phyloP scores from a whole-genome alignment of 192 early-diverging fungal genomes.

The Coemansia biformis region DNA sequence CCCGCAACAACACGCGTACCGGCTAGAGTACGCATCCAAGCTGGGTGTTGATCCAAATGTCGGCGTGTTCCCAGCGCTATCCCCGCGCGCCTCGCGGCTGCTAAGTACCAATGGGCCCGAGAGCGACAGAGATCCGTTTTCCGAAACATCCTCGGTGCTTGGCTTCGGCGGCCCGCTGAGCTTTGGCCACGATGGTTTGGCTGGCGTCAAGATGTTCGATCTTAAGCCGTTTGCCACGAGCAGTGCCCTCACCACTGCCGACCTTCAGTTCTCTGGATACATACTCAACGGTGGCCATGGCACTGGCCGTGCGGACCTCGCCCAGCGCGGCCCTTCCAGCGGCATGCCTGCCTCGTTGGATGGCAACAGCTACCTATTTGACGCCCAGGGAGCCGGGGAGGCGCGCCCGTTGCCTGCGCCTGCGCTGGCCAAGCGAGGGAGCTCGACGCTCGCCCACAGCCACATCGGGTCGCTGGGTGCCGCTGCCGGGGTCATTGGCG shows the following conservation, averaged over 20 bases:
- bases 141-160: neutral
- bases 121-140: neutral
- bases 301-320: constrained; percentile 3
- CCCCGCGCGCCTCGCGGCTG: constrained; percentile 6
- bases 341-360: constrained; percentile 1
- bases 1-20: constrained; percentile 3
- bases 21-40: constrained; percentile 2
- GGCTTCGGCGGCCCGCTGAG: constrained; percentile 7
- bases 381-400: constrained; percentile 7
- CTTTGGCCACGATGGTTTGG: constrained; percentile 5
- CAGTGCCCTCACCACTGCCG: constrained; percentile 24
- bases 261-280: constrained; percentile 43
- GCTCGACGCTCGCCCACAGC: neutral
- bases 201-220: constrained; percentile 4
- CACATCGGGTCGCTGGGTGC: constrained; percentile 2
- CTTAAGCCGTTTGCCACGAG: constrained; percentile 7
- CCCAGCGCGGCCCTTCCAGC: neutral
- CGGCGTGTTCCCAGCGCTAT: constrained; percentile 6
- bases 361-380: constrained; percentile 6
- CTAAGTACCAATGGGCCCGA: neutral
- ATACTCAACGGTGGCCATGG: constrained; percentile 26
- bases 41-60: neutral
- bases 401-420: constrained; percentile 2
- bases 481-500: neutral
- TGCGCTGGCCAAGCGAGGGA: neutral